Evolutionary conservation across 345 rosid genomes (phyloP).

Genomic region (Arabis hirsuta): DNA sequence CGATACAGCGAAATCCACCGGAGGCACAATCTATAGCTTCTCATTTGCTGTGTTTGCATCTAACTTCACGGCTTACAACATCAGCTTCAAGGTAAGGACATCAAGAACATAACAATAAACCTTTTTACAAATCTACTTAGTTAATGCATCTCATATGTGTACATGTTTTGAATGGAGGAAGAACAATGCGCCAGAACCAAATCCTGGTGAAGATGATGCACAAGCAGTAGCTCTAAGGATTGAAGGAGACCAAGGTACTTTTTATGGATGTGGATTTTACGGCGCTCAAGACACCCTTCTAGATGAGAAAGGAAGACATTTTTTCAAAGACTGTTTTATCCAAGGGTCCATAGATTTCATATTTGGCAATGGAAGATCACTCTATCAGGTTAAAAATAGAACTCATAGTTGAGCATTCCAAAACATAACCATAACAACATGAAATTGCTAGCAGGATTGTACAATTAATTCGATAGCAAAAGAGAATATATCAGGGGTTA

Average conservation of each 20-base stretch:
- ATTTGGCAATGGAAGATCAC: constrained; percentile 28
- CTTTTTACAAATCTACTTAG: background rate
- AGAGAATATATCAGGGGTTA: constrained; percentile 32
- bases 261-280: constrained; percentile 79
- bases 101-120: background rate
- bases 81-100: constrained; percentile 70
- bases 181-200: constrained; percentile 73
- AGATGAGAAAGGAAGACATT: constrained; percentile 78
- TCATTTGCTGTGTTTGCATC: constrained; percentile 69
- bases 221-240: constrained; percentile 85
- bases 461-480: constrained; percentile 54
- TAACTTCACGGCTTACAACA: constrained; percentile 76
- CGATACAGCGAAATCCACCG: constrained; percentile 82
- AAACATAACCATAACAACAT: constrained; percentile 20
- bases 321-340: constrained; percentile 69
- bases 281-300: constrained; percentile 91
- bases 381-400: constrained; percentile 30
- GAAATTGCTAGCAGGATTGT: constrained; percentile 45
- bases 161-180: constrained; percentile 36
- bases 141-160: background rate
- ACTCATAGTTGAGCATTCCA: background rate
- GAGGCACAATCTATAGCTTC: constrained; percentile 67
- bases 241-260: constrained; percentile 77
- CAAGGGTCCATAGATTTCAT: constrained; percentile 68
- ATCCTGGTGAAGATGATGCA: constrained; percentile 70